These are phyloP conservation scores for Rhinocladiella similis DNA, from an alignment of 2,329 filamentous ascomycete species.

Conservation along the genomic window DNA sequence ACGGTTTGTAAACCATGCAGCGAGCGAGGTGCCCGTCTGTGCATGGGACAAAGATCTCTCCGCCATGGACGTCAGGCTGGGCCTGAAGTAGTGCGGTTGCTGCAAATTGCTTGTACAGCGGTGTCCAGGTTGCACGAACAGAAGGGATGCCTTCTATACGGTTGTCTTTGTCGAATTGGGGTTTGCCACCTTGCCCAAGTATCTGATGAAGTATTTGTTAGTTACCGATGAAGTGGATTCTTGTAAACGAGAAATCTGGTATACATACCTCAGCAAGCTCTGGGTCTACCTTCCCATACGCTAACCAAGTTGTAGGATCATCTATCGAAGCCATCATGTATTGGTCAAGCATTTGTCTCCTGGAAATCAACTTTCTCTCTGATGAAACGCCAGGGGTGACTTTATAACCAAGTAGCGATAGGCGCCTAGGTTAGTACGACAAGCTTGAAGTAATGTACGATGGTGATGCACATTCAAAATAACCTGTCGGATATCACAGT, in stretches of 20 bases:
- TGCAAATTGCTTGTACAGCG: constrained; percentile 1
- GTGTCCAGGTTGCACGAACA: background rate
- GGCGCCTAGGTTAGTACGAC: no score
- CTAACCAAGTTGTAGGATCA: background rate
- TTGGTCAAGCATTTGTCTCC: background rate
- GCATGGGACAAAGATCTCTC: background rate
- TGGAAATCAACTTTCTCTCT: background rate
- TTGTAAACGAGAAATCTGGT: background rate
- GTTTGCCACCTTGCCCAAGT: background rate
- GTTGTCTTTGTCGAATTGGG: background rate
- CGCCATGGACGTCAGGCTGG: background rate
- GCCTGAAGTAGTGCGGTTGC: background rate
- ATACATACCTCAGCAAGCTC: background rate
- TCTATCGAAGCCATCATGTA: background rate
- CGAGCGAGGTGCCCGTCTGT: background rate
- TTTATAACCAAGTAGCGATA: no score
- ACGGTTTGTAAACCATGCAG: background rate
- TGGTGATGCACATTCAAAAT: no score
- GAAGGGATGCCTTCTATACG: background rate
- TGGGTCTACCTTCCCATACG: background rate
- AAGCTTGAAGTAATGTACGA: no score
- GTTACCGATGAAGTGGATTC: no score
- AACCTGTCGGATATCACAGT: no score
- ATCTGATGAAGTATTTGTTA: background rate
- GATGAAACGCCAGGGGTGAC: no score